phyloP scores from a whole-genome alignment of 805 yeast genomes.

The Wickerhamiella sergipiensis region DNA sequence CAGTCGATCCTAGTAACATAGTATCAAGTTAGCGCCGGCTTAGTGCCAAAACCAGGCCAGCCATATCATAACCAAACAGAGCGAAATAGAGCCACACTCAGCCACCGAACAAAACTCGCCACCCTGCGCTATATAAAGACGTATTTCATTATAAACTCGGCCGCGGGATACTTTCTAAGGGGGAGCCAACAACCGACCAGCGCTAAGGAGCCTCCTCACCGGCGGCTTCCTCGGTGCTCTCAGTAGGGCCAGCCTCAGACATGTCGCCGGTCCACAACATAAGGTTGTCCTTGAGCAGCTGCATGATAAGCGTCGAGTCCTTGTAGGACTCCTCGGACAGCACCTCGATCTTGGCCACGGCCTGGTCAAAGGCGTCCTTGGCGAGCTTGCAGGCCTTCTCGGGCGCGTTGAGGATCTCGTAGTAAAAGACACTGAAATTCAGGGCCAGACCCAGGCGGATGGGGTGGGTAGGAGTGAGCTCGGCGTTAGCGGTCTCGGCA shows the following conservation, averaged over 20 bases:
- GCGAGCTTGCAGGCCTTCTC: conserved; percentile 98
- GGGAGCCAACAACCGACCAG: not conserved
- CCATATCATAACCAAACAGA: too few species aligned
- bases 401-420: conserved; percentile 95
- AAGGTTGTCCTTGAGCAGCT: conserved; percentile 67
- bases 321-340: conserved; percentile 96
- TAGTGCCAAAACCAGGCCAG: too few species aligned
- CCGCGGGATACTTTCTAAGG: not conserved
- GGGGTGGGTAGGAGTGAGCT: conserved; percentile 98
- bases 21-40: too few species aligned
- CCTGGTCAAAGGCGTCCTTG: conserved; percentile 97
- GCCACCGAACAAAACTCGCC: not conserved
- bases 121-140: not conserved
- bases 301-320: conserved; percentile 98
- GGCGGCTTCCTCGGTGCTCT: conserved; percentile 11
- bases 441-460: conserved; percentile 96
- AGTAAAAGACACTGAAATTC: conserved; percentile 95
- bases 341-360: conserved; percentile 96
- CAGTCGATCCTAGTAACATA: too few species aligned
- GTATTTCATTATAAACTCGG: not conserved
- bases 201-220: conserved; percentile 7
- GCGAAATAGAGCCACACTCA: not conserved
- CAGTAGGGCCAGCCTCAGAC: conserved; percentile 32
- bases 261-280: conserved; percentile 42
- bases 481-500: conserved; percentile 94